These are phyloP conservation scores for Emergomyces pasteurianus DNA, from an alignment of 2,329 filamentous ascomycete genomes.

Conservation along the genomic window DNA sequence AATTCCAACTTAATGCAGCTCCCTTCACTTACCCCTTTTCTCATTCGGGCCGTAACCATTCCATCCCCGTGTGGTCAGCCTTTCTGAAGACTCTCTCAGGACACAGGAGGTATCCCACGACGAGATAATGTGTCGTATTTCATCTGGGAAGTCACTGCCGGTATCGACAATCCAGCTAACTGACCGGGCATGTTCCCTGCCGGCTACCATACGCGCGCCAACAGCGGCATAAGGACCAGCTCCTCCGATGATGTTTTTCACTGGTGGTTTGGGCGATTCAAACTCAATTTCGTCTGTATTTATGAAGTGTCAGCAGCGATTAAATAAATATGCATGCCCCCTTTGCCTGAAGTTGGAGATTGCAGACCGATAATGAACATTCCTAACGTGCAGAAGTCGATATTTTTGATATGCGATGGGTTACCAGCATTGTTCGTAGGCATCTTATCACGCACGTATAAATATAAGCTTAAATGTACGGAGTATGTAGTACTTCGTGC, in stretches of 20 bases:
- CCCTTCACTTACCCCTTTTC: slow-evolving; percentile 41
- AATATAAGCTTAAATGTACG: background rate
- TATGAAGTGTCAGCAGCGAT: background rate
- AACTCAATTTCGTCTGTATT: slow-evolving; percentile 80
- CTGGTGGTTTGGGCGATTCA: slow-evolving; percentile 53
- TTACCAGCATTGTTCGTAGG: background rate
- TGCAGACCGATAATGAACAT: slow-evolving; percentile 52
- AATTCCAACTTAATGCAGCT: background rate
- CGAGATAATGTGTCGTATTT: slow-evolving; percentile 51
- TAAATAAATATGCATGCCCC: background rate
- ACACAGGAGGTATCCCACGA: slow-evolving; percentile 66
- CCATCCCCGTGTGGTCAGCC: slow-evolving; percentile 80
- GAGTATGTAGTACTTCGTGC: too few species aligned
- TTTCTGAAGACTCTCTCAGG: slow-evolving; percentile 51
- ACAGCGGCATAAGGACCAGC: slow-evolving; percentile 78
- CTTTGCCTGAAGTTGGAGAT: background rate
- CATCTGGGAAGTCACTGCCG: slow-evolving; percentile 71
- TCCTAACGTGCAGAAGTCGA: slow-evolving; percentile 49
- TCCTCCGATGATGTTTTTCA: slow-evolving; percentile 71
- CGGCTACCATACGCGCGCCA: slow-evolving; percentile 79
- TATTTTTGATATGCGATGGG: background rate
- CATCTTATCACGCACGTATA: background rate
- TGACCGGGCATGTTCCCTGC: slow-evolving; percentile 48
- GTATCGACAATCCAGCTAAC: slow-evolving; percentile 88
- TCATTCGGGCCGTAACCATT: slow-evolving; percentile 70